phyloP scores from a whole-genome alignment of 805 yeast genomes.

The Saturnispora gosingensis region DNA sequence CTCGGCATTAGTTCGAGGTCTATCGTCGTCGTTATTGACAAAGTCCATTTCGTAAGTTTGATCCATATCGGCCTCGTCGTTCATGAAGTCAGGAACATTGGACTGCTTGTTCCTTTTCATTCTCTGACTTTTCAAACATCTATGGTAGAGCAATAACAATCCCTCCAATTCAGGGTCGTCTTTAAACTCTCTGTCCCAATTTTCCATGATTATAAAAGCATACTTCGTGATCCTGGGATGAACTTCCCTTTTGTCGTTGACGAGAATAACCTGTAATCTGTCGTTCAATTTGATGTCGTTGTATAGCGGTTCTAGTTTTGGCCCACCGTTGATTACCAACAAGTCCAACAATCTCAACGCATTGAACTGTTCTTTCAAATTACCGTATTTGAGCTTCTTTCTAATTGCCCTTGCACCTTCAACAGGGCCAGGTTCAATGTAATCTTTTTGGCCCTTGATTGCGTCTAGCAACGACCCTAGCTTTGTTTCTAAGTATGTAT shows the following conservation, averaged over 20 bases:
- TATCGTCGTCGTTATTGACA: slow-evolving; percentile 7
- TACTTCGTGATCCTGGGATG: slow-evolving; percentile 37
- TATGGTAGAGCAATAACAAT: slow-evolving; percentile 37
- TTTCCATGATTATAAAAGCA: slow-evolving; percentile 42
- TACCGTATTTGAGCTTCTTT: slow-evolving; percentile 84
- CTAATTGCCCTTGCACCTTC: slow-evolving; percentile 92
- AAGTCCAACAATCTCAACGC: slow-evolving; percentile 53
- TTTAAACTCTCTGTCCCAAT: slow-evolving; percentile 57
- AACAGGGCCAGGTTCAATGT: slow-evolving; percentile 32
- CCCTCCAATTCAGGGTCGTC: slow-evolving; percentile 41
- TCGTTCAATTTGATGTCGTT: slow-evolving; percentile 62
- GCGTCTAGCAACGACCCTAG: slow-evolving; percentile 52
- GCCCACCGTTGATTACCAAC: slow-evolving; percentile 47
- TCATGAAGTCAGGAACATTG: slow-evolving; percentile 36
- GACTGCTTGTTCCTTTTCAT: slow-evolving; percentile 7
- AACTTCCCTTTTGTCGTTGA: slow-evolving; percentile 27
- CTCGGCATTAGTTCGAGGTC: slow-evolving; percentile 25
- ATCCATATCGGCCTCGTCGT: slow-evolving; percentile 40
- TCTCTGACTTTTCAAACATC: slow-evolving; percentile 7
- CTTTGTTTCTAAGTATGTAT: slow-evolving; percentile 32
- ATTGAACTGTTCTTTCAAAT: slow-evolving; percentile 49
- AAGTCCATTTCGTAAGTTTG: slow-evolving; percentile 27
- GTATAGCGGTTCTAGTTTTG: slow-evolving; percentile 39
- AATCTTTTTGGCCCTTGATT: slow-evolving; percentile 29
- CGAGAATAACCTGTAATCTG: slow-evolving; percentile 42